Evolutionary conservation across 192 early-diverging fungal genomes (phyloP), one percentile per base, ranked within the genome.

Genomic region (Gorgonomyces haynaldii): DNA sequence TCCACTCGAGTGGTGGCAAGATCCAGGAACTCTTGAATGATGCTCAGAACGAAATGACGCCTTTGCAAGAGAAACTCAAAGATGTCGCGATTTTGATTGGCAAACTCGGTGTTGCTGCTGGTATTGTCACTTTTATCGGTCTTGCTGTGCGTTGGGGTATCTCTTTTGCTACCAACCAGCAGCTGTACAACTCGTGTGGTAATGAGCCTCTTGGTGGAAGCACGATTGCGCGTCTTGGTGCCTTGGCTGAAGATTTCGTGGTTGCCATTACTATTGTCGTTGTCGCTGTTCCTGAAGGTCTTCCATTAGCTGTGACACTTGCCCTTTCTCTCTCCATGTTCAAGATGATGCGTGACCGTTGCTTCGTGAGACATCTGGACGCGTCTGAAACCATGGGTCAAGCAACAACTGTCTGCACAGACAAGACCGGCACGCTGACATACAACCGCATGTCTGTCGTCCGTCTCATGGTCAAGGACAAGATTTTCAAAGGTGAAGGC

Each of bases 401-500:
- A 48, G 76, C 76, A 16, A 78, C 76, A 4, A 69, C 66, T 37
- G 68, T 78, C 35, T 78, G 76, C 56, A 78, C 76, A 0, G 76
- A 78, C 54, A 78, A 78, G 57, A 78, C 76, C 0, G 76, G 76
- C 6, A 78, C 76, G 1, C 55, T 78, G 15, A 78, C 76, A 3
- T 68, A 78, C 39, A 78, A 78, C 56, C 61, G 74, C 32, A 78
- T 78, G 76, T 72, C 76, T 1, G 76, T 73, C 8, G 76, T 78
- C 6, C 65, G 69, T 41, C 38, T 65, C 0, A 38, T 70, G 34
- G 54, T 70, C 13, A 62, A 67, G 0, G 67, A 67, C 31, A 40
- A 54, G 9, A 35, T 67, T 10, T 60, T 60, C 39, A 52, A 75
- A 34, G 76, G 76, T 3, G 76, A 69, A 53, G 76, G 72, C 4